Conservation (phyloP, 2,329 filamentous ascomycete genomes). For the Neonectria ditissima region DNA sequence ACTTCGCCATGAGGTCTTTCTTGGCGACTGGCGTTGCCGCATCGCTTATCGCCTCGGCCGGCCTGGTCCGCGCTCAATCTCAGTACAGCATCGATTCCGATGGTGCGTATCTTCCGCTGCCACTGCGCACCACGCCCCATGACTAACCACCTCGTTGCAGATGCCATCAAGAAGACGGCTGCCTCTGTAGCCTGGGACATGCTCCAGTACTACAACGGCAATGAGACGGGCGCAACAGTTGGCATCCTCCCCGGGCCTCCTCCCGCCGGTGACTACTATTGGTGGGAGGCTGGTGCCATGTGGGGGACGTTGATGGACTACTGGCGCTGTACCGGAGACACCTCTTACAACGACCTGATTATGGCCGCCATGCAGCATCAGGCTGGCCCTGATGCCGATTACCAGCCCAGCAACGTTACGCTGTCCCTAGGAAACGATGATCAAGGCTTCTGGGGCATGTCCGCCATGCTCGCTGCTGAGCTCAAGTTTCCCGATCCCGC, state of each 20-base stretch:
- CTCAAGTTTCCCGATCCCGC: constrained; percentile 67
- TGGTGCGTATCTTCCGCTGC: constrained; percentile 32
- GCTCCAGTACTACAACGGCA: constrained; percentile 60
- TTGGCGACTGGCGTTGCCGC: constrained; percentile 33
- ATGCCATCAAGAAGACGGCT: constrained; percentile 54
- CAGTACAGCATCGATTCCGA: constrained; percentile 41
- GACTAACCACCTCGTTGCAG: constrained; percentile 42
- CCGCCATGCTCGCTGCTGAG: constrained; percentile 70
- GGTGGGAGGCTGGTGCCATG: constrained; percentile 75
- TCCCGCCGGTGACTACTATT: constrained; percentile 66
- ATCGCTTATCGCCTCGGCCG: constrained; percentile 39
- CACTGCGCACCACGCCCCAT: not conserved
- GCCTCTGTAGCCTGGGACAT: constrained; percentile 57
- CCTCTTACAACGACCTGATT: constrained; percentile 66
- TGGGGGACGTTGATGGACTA: constrained; percentile 74
- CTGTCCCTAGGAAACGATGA: constrained; percentile 71
- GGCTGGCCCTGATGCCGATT: constrained; percentile 64
- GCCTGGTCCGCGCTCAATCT: constrained; percentile 39
- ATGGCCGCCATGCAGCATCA: constrained; percentile 66
- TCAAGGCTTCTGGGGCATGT: constrained; percentile 76
- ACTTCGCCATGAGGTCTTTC: constrained; percentile 40
- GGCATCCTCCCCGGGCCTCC: constrained; percentile 63
- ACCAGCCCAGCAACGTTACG: constrained; percentile 67
- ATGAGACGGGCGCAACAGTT: constrained; percentile 56
- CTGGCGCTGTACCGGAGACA: constrained; percentile 71